Evolutionary conservation across 1,284 basidiomycete genomes (phyloP).

Genomic region (Tilletia setariae): DNA sequence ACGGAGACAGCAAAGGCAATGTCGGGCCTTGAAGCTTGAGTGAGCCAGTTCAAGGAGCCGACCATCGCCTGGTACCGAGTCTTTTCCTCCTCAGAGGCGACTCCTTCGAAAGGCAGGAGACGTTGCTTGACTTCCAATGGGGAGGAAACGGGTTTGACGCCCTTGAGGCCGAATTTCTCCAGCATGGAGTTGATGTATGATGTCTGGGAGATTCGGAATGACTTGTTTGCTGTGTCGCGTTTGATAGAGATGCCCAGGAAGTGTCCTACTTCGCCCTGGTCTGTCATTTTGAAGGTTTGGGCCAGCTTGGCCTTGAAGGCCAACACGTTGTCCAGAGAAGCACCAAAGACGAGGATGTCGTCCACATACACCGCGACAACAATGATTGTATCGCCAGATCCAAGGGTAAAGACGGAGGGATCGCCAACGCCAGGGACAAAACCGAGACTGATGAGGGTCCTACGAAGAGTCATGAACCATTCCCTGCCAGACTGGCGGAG

Average conservation of each 20-base stretch:
- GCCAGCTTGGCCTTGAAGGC: background rate
- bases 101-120: background rate
- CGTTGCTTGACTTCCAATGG: background rate
- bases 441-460: background rate
- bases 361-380: no score
- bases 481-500: background rate
- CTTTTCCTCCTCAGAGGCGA: background rate
- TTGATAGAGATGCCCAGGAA: constrained; percentile 1
- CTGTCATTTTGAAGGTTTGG: constrained; percentile 4
- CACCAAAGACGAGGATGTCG: constrained; percentile 5
- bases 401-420: background rate
- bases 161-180: background rate
- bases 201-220: background rate
- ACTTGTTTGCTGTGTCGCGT: background rate
- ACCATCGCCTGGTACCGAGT: background rate
- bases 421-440: background rate
- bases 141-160: background rate
- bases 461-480: background rate
- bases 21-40: background rate
- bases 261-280: constrained; percentile 1
- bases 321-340: background rate
- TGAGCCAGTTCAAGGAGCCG: background rate
- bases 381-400: background rate
- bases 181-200: constrained; percentile 1
- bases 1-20: background rate